Evolutionary conservation across 176 grass and related monocot species (phyloP).

Genomic region (Rhipidocladum racemiflorum): DNA sequence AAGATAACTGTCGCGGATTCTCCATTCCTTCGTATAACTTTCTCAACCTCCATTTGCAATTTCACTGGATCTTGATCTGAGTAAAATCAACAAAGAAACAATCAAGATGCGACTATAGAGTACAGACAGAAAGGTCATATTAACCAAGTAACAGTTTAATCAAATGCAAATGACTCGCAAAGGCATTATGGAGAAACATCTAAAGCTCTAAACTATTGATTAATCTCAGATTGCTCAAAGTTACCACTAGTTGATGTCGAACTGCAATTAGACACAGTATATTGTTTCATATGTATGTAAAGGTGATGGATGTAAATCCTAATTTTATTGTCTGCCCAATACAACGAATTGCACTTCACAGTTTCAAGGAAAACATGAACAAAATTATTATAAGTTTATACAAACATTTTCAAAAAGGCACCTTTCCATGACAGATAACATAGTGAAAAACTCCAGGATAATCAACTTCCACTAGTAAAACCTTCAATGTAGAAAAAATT

Average conservation of each 20-base stretch:
- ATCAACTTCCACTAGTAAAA: background rate
- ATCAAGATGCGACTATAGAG: background rate
- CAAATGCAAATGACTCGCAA: background rate
- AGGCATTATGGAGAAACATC: background rate
- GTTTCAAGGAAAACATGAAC: background rate
- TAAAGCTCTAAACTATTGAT: background rate
- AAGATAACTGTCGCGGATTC: slow-evolving; percentile 54
- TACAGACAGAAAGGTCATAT: background rate
- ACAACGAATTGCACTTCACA: background rate
- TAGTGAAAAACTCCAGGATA: background rate
- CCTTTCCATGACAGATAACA: background rate
- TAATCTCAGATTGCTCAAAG: background rate
- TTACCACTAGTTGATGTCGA: background rate
- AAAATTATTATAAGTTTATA: background rate
- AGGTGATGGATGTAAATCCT: background rate
- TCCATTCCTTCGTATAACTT: slow-evolving; percentile 58
- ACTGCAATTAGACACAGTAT: background rate
- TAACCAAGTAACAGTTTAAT: background rate
- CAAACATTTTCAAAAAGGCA: background rate
- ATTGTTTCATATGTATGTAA: slow-evolving; percentile 1
- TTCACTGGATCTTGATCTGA: slow-evolving; percentile 54
- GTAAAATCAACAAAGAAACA: slow-evolving; percentile 22
- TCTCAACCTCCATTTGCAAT: slow-evolving; percentile 76
- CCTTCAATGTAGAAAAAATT: background rate
- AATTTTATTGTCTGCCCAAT: background rate